A percentile compares a stretch with the other conserved stretches of the same genome.
Evolutionary conservation across 2,329 filamentous ascomycete genomes (phyloP).

Genomic region (Fusarium torulosum): DNA sequence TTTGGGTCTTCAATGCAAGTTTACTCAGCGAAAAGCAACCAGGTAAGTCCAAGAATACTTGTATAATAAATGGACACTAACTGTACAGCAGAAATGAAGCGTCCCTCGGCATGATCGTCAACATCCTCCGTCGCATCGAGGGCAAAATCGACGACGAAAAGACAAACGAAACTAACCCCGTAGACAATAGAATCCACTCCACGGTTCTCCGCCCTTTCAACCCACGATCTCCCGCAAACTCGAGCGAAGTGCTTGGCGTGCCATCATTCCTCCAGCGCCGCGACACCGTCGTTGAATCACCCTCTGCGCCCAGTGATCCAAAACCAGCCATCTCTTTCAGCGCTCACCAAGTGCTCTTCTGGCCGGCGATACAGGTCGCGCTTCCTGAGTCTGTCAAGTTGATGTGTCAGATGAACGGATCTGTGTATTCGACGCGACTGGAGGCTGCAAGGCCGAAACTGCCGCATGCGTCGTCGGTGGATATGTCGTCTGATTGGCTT

Average conservation of each 20-base stretch:
- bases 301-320: slow-evolving; percentile 1
- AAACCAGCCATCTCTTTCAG: slow-evolving; percentile 33
- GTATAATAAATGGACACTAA: not conserved
- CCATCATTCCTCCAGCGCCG: slow-evolving; percentile 15
- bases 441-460: slow-evolving; percentile 25
- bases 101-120: slow-evolving; percentile 38
- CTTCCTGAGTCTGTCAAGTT: slow-evolving; percentile 27
- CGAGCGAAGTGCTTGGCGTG: slow-evolving; percentile 31
- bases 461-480: slow-evolving; percentile 7
- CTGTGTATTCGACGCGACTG: slow-evolving; percentile 10
- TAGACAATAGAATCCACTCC: not conserved
- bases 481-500: slow-evolving; percentile 14
- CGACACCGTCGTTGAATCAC: slow-evolving; percentile 17
- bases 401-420: slow-evolving; percentile 31
- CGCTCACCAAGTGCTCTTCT: slow-evolving; percentile 25
- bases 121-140: slow-evolving; percentile 38
- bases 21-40: slow-evolving; percentile 29
- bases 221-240: slow-evolving; percentile 30
- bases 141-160: slow-evolving; percentile 35
- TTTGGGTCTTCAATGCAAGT: slow-evolving; percentile 27
- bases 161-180: not conserved
- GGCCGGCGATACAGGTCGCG: slow-evolving; percentile 20
- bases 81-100: slow-evolving; percentile 23
- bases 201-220: slow-evolving; percentile 9
- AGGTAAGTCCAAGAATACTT: not conserved